Base-by-base conservation (phyloP, 2,329 filamentous ascomycete genomes). In the Pseudomassariella vexata region DNA sequence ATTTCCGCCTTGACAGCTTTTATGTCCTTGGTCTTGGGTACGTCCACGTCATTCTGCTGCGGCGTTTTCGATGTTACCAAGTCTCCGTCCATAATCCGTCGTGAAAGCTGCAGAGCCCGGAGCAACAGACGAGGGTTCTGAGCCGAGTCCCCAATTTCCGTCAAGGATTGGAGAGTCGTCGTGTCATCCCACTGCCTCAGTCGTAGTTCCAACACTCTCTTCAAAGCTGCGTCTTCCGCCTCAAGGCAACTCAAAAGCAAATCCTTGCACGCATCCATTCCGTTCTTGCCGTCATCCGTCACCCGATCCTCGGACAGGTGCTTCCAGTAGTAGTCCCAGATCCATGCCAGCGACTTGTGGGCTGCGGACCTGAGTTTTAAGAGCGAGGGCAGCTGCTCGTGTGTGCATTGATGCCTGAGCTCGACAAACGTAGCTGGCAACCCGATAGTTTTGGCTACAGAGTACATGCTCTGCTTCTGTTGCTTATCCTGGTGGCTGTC, bases 291-390 rank as follows among this genome's bases (percentile, higher is more conserved):
- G 9, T 19, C 32, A n/a, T 39, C 34, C 9, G 16, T 35, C 5
- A 10, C 37, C 11, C 37, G 29, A 11, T 19, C 38, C 8, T 29
- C 22, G 7, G 10, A 45, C 14, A 77, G 53, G 25, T 70, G 61
- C 47, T 57, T 62, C 89, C 89, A 96, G 63, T 94, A 95, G 56
- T 85, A 85, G 32, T 79, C 71, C 85, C 86, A 95, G 31, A 95
- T 79, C 89, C 89, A 95, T 26, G 68, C 66, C 40, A 95, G 65
- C 1, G 83, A 85, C 46, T 82, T 76, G 41, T 68, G 62, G 2
- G 82, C 76, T 2, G 83, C 83, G 21, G 70, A 70, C 32, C 86
- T 75, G 40, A 95, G 65, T 41, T 86, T 79, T 9, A 74, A 68
- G 32, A 95, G 65, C 2, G 81, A 79, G 0, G 89, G 89, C 35